Percentiles rank a stretch among this genome's conserved stretches.
Evolutionary conservation across 2,329 filamentous ascomycete genomes (phyloP).

Genomic region (Eutypella sp.): DNA sequence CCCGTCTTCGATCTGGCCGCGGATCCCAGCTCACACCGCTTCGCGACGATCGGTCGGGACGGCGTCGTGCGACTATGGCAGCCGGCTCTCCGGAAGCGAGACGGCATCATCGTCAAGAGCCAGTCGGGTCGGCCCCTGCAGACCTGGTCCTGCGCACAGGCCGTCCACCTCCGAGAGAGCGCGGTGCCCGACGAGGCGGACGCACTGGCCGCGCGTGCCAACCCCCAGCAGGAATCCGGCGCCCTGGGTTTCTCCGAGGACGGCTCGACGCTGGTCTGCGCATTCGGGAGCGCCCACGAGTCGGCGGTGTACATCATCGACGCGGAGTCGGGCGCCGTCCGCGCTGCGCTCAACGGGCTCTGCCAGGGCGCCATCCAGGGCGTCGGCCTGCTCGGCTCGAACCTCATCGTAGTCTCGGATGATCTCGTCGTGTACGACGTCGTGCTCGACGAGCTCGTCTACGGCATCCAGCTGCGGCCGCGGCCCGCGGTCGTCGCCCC

Average conservation of each 20-base stretch:
- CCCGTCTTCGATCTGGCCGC: slow-evolving; percentile 68
- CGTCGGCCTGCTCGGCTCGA: slow-evolving; percentile 67
- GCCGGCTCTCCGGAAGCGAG: slow-evolving; percentile 63
- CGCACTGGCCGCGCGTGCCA: slow-evolving; percentile 20
- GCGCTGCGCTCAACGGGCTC: slow-evolving; percentile 62
- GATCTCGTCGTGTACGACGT: slow-evolving; percentile 78
- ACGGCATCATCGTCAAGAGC: slow-evolving; percentile 61
- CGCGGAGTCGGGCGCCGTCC: slow-evolving; percentile 60
- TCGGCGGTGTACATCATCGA: slow-evolving; percentile 74
- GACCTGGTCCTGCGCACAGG: slow-evolving; percentile 68
- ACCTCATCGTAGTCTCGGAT: slow-evolving; percentile 70
- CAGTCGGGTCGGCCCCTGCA: slow-evolving; percentile 54
- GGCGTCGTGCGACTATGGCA: slow-evolving; percentile 75
- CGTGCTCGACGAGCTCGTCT: slow-evolving; percentile 69
- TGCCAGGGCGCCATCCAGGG: slow-evolving; percentile 61
- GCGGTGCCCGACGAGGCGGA: slow-evolving; percentile 30
- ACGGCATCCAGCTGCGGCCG: slow-evolving; percentile 51
- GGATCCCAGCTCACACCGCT: slow-evolving; percentile 64
- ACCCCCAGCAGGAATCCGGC: slow-evolving; percentile 46
- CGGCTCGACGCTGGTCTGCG: slow-evolving; percentile 74
- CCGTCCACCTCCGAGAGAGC: slow-evolving; percentile 45
- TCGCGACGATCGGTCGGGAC: slow-evolving; percentile 83
- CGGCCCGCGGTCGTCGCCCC: too few relatives aligned
- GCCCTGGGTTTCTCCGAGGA: slow-evolving; percentile 76
- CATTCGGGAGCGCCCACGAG: slow-evolving; percentile 48